Base-by-base conservation (phyloP, 768 basidiomycete genomes). In the Leucocoprinus sp. region DNA sequence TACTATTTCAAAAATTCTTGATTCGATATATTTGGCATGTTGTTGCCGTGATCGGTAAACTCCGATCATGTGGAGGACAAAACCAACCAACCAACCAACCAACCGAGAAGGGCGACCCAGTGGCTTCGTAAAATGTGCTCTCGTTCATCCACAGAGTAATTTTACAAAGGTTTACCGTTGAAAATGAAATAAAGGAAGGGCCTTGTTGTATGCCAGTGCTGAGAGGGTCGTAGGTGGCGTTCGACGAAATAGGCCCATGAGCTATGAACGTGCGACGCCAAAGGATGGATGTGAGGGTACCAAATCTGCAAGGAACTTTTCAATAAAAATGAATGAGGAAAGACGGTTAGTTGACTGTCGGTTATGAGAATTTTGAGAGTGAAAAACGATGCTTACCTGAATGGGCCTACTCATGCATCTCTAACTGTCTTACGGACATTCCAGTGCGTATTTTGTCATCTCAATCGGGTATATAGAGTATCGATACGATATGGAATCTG, bases 121-220 rank as follows among this genome's bases (percentile, higher is more conserved):
- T 55, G 68, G 74, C 55, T 69, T 79, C 23, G 78, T 73, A n/a
- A n/a, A n/a, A n/a, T 46, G 86, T 70, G 45, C 66, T 67, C 43
- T 79, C 75, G 47, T 80, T 72, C 66, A 90, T 74, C 88, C 88
- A 90, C 2, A 85, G 88, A 29, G 87, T 83, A 47, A 89, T 76
- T 24, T 77, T 71, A 57, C 70, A 69, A 29, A 91, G 62, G 58
- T 90, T 88, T 15, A 65, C 64, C 78, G 78, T 82, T 0, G 71
- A 72, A 49, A 90, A 78, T 8, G 84, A 86, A 5, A 70, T 72
- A 49, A 90, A 78, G 8, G 84, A 86, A 5, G 76, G 76, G 57
- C 80, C 89, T 39, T 80, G 82, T 14, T 66, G 66, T 33, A 76
- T 65, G 39, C 75, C 69, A 3, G 68, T 56, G 12, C 70, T 74